Conservation (phyloP, 345 rosid genomes). For the Raphanus sativus region DNA sequence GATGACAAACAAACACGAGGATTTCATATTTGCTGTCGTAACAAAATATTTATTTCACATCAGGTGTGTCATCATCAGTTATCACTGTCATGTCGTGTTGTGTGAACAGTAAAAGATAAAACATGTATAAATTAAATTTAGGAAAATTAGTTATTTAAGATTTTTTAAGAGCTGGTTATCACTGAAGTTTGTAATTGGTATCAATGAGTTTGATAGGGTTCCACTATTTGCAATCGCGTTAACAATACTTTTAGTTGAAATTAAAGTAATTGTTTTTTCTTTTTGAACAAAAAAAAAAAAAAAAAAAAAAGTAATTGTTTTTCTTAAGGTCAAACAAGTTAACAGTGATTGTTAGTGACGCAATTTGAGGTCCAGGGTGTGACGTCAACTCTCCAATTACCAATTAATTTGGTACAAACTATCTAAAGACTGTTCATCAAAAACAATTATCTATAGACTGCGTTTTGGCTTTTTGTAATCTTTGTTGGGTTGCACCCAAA, state of each 20-base stretch:
- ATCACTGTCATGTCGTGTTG: background rate
- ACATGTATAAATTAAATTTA: background rate
- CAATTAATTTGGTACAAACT: background rate
- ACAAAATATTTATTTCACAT: conserved; percentile 10
- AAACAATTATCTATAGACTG: background rate
- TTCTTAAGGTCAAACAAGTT: background rate
- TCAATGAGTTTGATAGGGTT: background rate
- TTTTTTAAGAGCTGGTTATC: background rate
- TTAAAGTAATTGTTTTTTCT: no score
- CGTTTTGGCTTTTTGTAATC: background rate
- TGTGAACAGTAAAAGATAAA: background rate
- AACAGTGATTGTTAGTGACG: background rate
- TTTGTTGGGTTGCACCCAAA: background rate
- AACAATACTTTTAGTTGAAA: background rate
- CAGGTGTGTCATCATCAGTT: background rate
- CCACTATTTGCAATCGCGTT: background rate
- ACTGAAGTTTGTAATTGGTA: background rate
- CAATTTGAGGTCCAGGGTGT: background rate
- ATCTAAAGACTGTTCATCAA: background rate
- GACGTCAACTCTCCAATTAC: background rate
- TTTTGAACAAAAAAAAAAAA: no score
- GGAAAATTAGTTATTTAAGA: background rate
- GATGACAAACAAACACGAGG: conserved; percentile 6
- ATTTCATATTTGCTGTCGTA: no score
- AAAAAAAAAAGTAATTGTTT: no score